Evolutionary conservation across 176 grass and related monocot genomes (phyloP), one percentile per base, ranked within the genome.

Genomic region (Miscanthus lutarioriparius): DNA sequence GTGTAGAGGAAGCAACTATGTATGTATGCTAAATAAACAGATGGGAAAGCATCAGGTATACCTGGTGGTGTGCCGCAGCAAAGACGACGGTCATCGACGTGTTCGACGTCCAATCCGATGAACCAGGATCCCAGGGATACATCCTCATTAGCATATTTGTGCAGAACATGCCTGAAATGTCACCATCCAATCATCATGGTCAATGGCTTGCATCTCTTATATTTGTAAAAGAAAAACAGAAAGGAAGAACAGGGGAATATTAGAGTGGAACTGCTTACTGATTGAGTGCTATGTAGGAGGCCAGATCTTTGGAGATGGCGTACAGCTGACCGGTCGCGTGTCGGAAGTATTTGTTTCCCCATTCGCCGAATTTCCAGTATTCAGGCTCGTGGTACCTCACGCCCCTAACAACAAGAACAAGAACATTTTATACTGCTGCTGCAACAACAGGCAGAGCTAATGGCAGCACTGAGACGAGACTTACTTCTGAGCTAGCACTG

Each of bases 401-500:
- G 27, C 90, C 90, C 70, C 90, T 92, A 69, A 49, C 45, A 8
- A 20, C 45, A 58, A 74, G 39, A 5, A 49, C 2, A 37, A 1
- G 7, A n/a, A 10, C 19, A 56, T 22, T 20, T 51, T 68, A 44
- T 37, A n/a, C 59, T 63, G 28, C 30, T 35, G 36, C 1, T 9
- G 41, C 47, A 58, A 27, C 65, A 70, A 81, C 70, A 20, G 53
- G 6, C 6, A 80, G 10, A 4, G 43, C 19, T 72, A 4, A 17
- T 25, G 76, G 14, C 27, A 72, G 47, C 45, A 6, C 49, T 22
- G 51, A 1, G 2, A 9, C 1, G 43, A 49, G 56, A 11, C 44
- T 88, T 95, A 98, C 96, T 98, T 90, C 86, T 98, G 92, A 83
- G 96, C 93, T 4, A 95, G 80, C 33, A 98, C 96, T 32, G 93